These are phyloP conservation scores for Hortaea werneckii DNA, from an alignment of 2,329 filamentous ascomycete genomes.

Conservation along the genomic window DNA sequence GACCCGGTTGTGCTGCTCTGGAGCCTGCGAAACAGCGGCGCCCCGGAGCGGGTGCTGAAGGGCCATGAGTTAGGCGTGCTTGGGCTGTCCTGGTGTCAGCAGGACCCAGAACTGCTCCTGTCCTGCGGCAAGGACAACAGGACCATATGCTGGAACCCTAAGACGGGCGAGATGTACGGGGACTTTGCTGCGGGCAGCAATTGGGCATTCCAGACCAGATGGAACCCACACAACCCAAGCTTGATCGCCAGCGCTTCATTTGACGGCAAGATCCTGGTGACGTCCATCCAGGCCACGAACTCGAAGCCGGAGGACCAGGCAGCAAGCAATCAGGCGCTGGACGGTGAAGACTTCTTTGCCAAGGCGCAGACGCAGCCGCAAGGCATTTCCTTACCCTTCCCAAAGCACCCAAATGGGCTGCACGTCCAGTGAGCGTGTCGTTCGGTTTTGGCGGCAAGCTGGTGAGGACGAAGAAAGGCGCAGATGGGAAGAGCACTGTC, in stretches of 20 bases:
- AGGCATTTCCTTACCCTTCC: constrained; percentile 71
- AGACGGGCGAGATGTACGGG: constrained; percentile 75
- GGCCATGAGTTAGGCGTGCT: constrained; percentile 93
- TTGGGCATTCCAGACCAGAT: constrained; percentile 93
- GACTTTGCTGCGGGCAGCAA: constrained; percentile 98
- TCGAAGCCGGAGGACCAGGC: constrained; percentile 55
- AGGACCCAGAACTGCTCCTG: constrained; percentile 78
- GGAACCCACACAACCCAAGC: constrained; percentile 86
- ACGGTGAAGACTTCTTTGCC: constrained; percentile 93
- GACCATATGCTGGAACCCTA: constrained; percentile 91
- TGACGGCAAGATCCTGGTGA: constrained; percentile 88
- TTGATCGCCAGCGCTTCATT: constrained; percentile 93
- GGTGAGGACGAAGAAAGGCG: constrained; percentile 63
- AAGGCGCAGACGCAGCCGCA: constrained; percentile 88
- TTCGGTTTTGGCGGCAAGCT: constrained; percentile 96
- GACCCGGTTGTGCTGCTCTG: constrained; percentile 82
- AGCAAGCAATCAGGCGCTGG: constrained; percentile 55
- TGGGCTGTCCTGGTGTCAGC: constrained; percentile 88
- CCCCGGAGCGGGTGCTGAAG: constrained; percentile 74
- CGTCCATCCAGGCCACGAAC: constrained; percentile 91
- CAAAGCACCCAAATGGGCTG: constrained; percentile 83
- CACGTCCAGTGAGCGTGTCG: constrained; percentile 72
- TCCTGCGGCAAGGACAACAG: constrained; percentile 96
- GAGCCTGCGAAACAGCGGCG: constrained; percentile 93
- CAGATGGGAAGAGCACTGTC: constrained; percentile 57